Evolutionary conservation across 208 protist species (phyloP).

Genomic region (Leptomonas pyrrhocoris): DNA sequence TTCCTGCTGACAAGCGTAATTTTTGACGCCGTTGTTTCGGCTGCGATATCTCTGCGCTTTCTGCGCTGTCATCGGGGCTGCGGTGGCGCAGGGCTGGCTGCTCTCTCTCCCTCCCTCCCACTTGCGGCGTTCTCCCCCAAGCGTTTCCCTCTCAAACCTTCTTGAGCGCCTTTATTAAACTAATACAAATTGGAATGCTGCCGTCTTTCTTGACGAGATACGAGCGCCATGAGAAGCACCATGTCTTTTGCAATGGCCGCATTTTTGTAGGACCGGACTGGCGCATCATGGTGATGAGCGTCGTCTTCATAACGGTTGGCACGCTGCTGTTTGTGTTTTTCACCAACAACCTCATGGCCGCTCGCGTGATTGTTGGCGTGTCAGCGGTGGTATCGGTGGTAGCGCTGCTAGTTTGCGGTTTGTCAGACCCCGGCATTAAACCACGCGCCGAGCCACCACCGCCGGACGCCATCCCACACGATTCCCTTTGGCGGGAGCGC

Average conservation of each 20-base stretch:
- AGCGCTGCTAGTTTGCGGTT: conserved; percentile 41
- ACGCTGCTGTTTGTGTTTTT: conserved; percentile 56
- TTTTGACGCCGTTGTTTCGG: too few species aligned
- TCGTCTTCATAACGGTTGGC: conserved; percentile 41
- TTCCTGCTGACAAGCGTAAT: too few species aligned
- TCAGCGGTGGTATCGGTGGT: conserved; percentile 31
- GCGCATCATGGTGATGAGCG: conserved; percentile 43
- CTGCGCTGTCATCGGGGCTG: too few species aligned
- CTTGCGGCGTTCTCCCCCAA: neutral
- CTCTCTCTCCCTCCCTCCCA: too few species aligned
- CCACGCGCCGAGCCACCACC: conserved; percentile 38
- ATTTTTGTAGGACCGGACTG: conserved; percentile 73
- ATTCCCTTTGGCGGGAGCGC: conserved; percentile 37
- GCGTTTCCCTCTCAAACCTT: neutral
- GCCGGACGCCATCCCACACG: conserved; percentile 40
- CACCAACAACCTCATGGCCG: conserved; percentile 40
- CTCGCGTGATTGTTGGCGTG: conserved; percentile 50
- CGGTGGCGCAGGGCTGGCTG: too few species aligned
- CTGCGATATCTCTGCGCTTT: too few species aligned
- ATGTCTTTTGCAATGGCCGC: conserved; percentile 43
- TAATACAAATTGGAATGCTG: conserved; percentile 13
- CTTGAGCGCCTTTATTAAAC: conserved; percentile 4
- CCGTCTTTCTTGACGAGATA: conserved; percentile 3
- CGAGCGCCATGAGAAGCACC: conserved; percentile 44
- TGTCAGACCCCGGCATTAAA: conserved; percentile 67